These are phyloP conservation scores for Russula olivacea DNA, from an alignment of 768 basidiomycete species.

Conservation along the genomic window DNA sequence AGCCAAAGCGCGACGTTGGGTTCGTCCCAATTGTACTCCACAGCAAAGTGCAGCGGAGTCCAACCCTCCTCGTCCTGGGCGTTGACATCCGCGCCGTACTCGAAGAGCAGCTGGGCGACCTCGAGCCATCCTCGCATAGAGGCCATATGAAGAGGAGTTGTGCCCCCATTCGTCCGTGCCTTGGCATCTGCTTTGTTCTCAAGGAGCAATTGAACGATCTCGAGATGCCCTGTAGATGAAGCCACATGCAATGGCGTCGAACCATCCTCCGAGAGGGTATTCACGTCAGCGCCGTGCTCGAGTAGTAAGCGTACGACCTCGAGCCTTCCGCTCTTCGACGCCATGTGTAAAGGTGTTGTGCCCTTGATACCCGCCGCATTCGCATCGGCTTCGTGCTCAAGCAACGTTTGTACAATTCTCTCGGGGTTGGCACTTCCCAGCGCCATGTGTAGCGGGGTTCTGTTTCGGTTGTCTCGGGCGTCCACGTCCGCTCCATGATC, in stretches of 20 bases:
- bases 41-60: neutral
- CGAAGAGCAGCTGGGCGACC: neutral
- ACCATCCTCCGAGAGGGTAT: neutral
- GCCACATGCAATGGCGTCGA: neutral
- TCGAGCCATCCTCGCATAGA: neutral
- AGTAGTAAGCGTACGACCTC: neutral
- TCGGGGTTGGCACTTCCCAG: neutral
- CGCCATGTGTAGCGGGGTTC: constrained; percentile 5
- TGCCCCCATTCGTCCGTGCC: neutral
- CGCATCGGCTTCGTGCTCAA: neutral
- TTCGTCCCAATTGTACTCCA: neutral
- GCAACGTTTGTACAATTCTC: neutral
- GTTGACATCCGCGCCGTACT: neutral
- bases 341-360: constrained; percentile 1
- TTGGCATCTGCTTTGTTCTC: neutral
- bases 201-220: neutral
- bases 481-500: neutral
- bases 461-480: neutral
- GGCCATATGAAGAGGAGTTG: neutral
- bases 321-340: neutral
- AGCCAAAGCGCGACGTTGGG: constrained; percentile 5
- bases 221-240: neutral
- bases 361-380: neutral
- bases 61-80: neutral
- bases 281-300: neutral